Percentiles rank a stretch among this genome's conserved stretches.
Conservation (phyloP, 495 filamentous ascomycete genomes). For the Tetracladium setigerum region DNA sequence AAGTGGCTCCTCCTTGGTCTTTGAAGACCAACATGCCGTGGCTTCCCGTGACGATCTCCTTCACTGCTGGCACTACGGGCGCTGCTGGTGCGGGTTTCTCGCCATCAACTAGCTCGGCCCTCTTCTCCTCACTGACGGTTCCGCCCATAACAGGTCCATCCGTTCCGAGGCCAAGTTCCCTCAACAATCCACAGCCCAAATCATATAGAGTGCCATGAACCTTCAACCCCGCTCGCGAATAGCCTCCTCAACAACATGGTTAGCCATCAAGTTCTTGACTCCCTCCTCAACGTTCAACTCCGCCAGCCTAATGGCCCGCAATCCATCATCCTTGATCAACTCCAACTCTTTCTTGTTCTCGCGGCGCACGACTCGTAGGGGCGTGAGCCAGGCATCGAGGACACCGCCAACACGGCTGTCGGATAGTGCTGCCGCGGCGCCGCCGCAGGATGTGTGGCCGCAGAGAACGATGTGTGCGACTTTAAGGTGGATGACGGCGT, state of each 20-base stretch:
- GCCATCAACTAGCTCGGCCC: too few relatives aligned
- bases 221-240: constrained; percentile 61
- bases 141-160: not conserved
- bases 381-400: constrained; percentile 77
- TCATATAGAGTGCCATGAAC: constrained; percentile 71
- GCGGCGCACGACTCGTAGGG: constrained; percentile 53
- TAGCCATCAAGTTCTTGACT: constrained; percentile 53
- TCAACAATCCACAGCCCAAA: constrained; percentile 50
- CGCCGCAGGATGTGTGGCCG: constrained; percentile 78
- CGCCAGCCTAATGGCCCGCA: constrained; percentile 45
- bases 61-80: too few relatives aligned
- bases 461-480: constrained; percentile 81
- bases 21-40: constrained; percentile 43
- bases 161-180: constrained; percentile 44
- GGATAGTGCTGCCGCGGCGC: constrained; percentile 60
- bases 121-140: not conserved
- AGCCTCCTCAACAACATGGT: constrained; percentile 52
- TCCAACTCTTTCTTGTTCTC: constrained; percentile 48
- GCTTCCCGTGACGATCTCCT: constrained; percentile 33
- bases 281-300: constrained; percentile 67
- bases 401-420: constrained; percentile 62
- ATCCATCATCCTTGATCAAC: constrained; percentile 36
- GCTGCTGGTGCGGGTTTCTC: too few relatives aligned
- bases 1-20: constrained; percentile 18
- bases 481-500: constrained; percentile 63